Evolutionary conservation across 2,329 filamentous ascomycete species (phyloP).

Genomic region (Neofusicoccum laricinum): DNA sequence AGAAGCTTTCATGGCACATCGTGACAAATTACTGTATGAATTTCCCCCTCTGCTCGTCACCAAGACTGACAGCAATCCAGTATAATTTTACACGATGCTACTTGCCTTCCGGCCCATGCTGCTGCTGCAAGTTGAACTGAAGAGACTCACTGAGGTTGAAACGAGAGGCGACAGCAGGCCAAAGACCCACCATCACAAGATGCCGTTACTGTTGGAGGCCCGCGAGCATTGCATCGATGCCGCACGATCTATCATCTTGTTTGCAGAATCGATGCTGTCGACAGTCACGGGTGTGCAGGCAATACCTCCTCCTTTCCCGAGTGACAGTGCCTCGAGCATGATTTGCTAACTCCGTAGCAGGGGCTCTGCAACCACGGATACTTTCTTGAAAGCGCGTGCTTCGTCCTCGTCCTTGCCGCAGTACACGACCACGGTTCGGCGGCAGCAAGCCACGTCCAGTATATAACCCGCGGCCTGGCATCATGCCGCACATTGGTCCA

Average conservation of each 20-base stretch:
- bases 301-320: background rate
- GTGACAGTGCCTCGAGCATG: too few species aligned
- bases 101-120: slow-evolving; percentile 2
- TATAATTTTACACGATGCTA: slow-evolving; percentile 5
- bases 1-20: background rate
- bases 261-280: background rate
- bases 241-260: background rate
- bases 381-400: slow-evolving; percentile 5
- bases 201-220: background rate
- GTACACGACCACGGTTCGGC: background rate
- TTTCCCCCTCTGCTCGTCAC: background rate
- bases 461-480: background rate
- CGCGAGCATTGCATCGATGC: background rate
- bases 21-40: background rate
- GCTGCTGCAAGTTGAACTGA: background rate
- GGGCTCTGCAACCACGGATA: slow-evolving; percentile 4
- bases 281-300: background rate
- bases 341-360: background rate
- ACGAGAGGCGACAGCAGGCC: background rate
- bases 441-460: background rate
- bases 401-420: background rate
- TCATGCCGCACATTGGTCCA: background rate
- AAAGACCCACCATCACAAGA: background rate
- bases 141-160: background rate
- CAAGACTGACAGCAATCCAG: background rate